Percentiles rank a stretch among this genome's conserved stretches.
These are phyloP conservation scores for Venturia pyrina DNA, from an alignment of 2,329 filamentous ascomycete species.

Conservation along the genomic window DNA sequence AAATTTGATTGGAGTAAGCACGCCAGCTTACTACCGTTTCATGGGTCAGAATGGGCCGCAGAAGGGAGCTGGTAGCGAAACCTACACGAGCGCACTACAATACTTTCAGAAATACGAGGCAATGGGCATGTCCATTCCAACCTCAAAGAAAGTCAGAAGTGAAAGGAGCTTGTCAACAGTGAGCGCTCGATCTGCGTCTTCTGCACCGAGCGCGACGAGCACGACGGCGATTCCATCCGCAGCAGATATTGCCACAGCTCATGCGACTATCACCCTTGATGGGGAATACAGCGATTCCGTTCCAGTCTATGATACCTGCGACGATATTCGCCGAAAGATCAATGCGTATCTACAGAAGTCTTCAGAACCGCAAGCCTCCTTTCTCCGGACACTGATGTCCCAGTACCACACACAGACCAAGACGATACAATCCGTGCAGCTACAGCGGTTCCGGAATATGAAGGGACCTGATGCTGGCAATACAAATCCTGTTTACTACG, in stretches of 20 bases:
- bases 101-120: slow-evolving; percentile 43
- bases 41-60: slow-evolving; percentile 38
- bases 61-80: slow-evolving; percentile 22
- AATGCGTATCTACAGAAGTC: slow-evolving; percentile 37
- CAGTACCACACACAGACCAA: slow-evolving; percentile 26
- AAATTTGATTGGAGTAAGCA: slow-evolving; percentile 24
- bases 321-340: slow-evolving; percentile 42
- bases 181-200: background rate
- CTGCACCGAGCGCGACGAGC: background rate
- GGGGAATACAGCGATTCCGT: slow-evolving; percentile 35
- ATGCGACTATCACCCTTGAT: slow-evolving; percentile 25
- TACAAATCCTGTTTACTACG: slow-evolving; percentile 42
- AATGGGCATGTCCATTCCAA: background rate
- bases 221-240: background rate
- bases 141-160: background rate
- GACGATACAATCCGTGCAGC: slow-evolving; percentile 34
- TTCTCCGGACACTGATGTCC: slow-evolving; percentile 40
- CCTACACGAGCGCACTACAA: slow-evolving; percentile 21
- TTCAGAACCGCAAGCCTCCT: slow-evolving; percentile 41
- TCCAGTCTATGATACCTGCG: slow-evolving; percentile 40
- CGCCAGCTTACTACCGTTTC: slow-evolving; percentile 30
- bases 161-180: background rate
- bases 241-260: background rate
- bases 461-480: slow-evolving; percentile 41
- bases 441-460: slow-evolving; percentile 41